Base-by-base conservation (phyloP, 106 monocot species). In the Dioscorea zingiberensis region DNA sequence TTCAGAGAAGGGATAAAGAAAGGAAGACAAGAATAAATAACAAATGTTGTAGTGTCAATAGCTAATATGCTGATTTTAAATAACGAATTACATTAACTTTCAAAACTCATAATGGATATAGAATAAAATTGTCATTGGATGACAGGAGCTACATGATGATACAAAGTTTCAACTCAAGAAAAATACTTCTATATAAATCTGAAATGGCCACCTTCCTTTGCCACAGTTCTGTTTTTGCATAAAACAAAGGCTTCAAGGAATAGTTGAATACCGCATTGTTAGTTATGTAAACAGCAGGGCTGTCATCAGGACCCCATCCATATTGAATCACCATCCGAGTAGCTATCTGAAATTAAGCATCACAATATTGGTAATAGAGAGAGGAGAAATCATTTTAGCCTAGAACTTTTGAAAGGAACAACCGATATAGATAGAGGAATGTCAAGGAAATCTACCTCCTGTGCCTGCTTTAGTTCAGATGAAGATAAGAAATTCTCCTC, bases 251-350 rank as follows among this genome's bases (percentile, higher is more conserved):
- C 19, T 22, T 27, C n/a, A 13, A 47, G 48, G 51, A 62, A 64
- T 25, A 48, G 25, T 21, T 51, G 14, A 15, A 28, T 78, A 93
- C 92, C 72, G 92, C 84, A 68, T 79, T 87, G 77, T 69, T 80
- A 66, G 72, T 78, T 57, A 93, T 70, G 70, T 93, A 93, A 71
- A 93, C 73, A 21, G 80, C 73, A 73, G 92, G 84, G 63, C 92
- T 93, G 66, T 93, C 92, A 78, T 93, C 92, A 54, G 92, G 92
- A 25, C 87, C 87, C 92, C 92, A 93, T 73, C 92, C 92, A 82
- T 93, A 87, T 70, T 93, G 82, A 72, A 93, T 77, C 62, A 93
- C 92, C 92, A 93, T 93, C 28, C 81, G 78, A 28, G 92, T 93
- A 58, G 92, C 87, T 73, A 93, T 93, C 92, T 93, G 84, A 47